Percentiles rank a stretch among this genome's conserved stretches.
Evolutionary conservation across 768 basidiomycete genomes (phyloP).

Genomic region (Xerocomus spinulosus): DNA sequence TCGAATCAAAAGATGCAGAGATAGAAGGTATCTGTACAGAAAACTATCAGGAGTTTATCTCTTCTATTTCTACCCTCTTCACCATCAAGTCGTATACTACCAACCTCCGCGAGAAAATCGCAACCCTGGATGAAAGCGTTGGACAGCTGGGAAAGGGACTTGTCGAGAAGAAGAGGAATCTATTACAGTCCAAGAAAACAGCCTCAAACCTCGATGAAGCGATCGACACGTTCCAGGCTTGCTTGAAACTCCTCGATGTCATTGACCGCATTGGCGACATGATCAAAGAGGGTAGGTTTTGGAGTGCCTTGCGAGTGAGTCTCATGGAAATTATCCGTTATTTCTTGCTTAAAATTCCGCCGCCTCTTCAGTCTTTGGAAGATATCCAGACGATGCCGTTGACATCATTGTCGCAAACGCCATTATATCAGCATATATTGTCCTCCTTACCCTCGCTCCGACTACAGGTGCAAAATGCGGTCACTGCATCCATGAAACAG

Average conservation of each 20-base stretch:
- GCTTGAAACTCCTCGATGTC: constrained; percentile 87
- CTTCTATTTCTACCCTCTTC: constrained; percentile 93
- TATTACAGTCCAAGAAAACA: constrained; percentile 89
- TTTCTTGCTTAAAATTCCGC: constrained; percentile 29
- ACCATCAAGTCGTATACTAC: constrained; percentile 95
- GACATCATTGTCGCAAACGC: constrained; percentile 85
- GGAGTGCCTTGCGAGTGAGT: constrained; percentile 92
- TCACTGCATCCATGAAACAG: constrained; percentile 91
- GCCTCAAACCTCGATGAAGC: constrained; percentile 94
- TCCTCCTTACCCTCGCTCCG: constrained; percentile 90
- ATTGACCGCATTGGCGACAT: constrained; percentile 90
- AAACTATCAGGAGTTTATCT: constrained; percentile 97
- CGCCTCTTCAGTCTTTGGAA: constrained; percentile 77
- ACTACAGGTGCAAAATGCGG: constrained; percentile 84
- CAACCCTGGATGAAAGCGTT: constrained; percentile 83
- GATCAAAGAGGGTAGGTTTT: constrained; percentile 91
- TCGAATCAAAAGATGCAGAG: constrained; percentile 91
- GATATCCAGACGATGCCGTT: constrained; percentile 90
- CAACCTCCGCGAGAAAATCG: constrained; percentile 87
- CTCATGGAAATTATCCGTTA: not conserved
- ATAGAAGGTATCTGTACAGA: constrained; percentile 95
- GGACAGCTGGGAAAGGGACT: constrained; percentile 82
- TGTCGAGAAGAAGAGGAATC: constrained; percentile 88
- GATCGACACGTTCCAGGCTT: constrained; percentile 92
- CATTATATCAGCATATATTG: constrained; percentile 87